Evolutionary conservation across 2,329 filamentous ascomycete genomes (phyloP), one percentile per base, ranked within the genome.

Genomic region (Talaromyces sp.): DNA sequence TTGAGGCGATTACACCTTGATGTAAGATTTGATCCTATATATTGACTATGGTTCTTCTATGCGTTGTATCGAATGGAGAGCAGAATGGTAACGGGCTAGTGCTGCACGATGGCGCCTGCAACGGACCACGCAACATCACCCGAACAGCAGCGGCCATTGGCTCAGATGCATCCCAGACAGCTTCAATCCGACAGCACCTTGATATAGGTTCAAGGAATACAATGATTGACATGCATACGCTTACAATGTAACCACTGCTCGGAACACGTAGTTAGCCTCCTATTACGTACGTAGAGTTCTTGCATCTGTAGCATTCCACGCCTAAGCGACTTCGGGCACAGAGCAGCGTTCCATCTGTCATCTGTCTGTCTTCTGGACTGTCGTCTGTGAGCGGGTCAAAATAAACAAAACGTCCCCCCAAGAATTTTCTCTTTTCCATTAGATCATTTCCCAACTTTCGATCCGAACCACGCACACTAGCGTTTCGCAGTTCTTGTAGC

Each of bases 391-490:
- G 67, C 67, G 67, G 66, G 64, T 68, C 70, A 70, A 69, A 72
- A 73, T 69, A 72, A 71, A 70, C 63, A 66, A 60, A 63, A 48
- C 50, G 56, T 52, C n/a, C n/a, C 48, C 48, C 17, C 33, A 35
- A 51, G 48, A 51, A 35, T n/a, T n/a, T n/a, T n/a, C n/a, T 22
- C 39, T 28, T 28, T 36, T 39, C 48, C 17, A 52, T 54, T 45
- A 54, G 52, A 54, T 54, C 52, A 54, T 54, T 39, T 22, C 21
- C 22, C 22, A 46, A 15, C 13, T 48, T 28, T 59, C 46, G 58
- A 61, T 62, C 60, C 52, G 56, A 61, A 57, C 56, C 60, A 63
- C 65, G 61, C 65, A 63, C 63, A 45, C 40, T 21, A 45, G 13
- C 40, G 43, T 46, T 46, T 48, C 21, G 48, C 33, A 52, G 33